Evolutionary conservation across 768 basidiomycete genomes (phyloP).

Genomic region (Coprinopsis strossmayeri): DNA sequence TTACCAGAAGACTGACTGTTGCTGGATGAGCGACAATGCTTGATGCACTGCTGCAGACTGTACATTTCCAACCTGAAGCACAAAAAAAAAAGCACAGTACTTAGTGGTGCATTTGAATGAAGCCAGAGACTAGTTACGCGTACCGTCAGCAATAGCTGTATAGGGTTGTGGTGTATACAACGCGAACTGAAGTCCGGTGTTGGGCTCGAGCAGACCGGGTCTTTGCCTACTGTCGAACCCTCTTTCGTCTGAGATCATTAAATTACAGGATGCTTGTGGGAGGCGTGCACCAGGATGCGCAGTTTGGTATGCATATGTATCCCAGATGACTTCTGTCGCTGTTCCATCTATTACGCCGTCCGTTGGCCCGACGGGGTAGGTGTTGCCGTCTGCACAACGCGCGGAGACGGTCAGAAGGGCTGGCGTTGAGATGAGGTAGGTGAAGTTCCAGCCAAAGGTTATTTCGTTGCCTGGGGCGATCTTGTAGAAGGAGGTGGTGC

Average conservation of each 20-base stretch:
- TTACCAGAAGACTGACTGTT: conserved; percentile 8
- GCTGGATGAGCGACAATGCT: conserved; percentile 9
- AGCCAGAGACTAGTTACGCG: no score
- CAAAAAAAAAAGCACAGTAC: background rate
- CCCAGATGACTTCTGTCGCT: conserved; percentile 68
- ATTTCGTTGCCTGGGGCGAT: conserved; percentile 61
- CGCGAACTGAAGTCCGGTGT: conserved; percentile 64
- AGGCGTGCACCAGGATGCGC: conserved; percentile 52
- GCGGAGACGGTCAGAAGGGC: conserved; percentile 69
- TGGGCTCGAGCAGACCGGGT: conserved; percentile 58
- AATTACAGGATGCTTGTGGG: conserved; percentile 62
- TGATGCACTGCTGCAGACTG: conserved; percentile 7
- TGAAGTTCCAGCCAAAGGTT: conserved; percentile 86
- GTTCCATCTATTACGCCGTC: conserved; percentile 50
- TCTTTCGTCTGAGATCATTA: conserved; percentile 63
- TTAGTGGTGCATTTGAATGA: no score
- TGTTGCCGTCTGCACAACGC: conserved; percentile 72
- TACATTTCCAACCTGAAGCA: conserved; percentile 9
- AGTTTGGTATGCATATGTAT: conserved; percentile 62
- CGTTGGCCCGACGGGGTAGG: conserved; percentile 73
- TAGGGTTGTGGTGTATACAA: conserved; percentile 69
- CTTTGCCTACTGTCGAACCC: conserved; percentile 48
- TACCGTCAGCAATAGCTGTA: conserved; percentile 39
- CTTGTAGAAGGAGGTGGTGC: conserved; percentile 76
- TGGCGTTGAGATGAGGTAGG: conserved; percentile 56